Conservation (phyloP, 441 rosid species). For the Erodium texanum region DNA sequence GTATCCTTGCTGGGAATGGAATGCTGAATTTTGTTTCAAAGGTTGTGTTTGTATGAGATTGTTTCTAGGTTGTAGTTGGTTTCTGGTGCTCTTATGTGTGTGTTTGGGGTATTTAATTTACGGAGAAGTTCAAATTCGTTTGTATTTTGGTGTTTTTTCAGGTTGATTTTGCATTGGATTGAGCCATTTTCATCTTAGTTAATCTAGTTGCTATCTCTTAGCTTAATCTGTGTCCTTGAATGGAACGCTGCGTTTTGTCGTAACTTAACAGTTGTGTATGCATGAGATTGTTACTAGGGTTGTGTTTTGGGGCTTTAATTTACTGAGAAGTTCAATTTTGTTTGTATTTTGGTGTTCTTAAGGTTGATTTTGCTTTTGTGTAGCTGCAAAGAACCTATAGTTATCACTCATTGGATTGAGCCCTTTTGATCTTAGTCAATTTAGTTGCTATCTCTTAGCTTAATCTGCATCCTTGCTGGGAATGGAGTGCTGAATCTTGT, state of each 20-base stretch:
- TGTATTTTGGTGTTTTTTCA: no score
- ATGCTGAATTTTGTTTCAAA: neutral
- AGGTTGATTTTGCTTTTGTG: neutral
- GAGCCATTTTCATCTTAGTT: no score
- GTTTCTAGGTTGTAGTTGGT: no score
- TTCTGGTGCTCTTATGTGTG: no score
- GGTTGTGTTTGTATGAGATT: neutral
- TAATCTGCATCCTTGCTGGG: neutral
- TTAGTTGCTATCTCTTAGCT: neutral
- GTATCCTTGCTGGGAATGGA: neutral
- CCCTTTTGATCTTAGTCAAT: neutral
- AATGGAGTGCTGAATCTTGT: neutral
- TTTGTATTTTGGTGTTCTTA: neutral
- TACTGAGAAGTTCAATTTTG: neutral
- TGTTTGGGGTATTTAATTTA: no score
- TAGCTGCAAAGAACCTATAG: neutral
- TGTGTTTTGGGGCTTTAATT: neutral
- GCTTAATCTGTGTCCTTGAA: no score
- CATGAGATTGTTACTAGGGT: neutral
- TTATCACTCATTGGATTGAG: neutral
- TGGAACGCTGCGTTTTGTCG: no score
- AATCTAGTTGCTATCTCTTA: no score
- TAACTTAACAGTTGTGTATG: no score
- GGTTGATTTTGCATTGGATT: no score
- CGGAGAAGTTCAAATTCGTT: no score